A percentile compares a stretch with the other conserved stretches of the same genome.
Evolutionary conservation across 2,329 filamentous ascomycete species (phyloP).

Genomic region (Epichloe baconii): DNA sequence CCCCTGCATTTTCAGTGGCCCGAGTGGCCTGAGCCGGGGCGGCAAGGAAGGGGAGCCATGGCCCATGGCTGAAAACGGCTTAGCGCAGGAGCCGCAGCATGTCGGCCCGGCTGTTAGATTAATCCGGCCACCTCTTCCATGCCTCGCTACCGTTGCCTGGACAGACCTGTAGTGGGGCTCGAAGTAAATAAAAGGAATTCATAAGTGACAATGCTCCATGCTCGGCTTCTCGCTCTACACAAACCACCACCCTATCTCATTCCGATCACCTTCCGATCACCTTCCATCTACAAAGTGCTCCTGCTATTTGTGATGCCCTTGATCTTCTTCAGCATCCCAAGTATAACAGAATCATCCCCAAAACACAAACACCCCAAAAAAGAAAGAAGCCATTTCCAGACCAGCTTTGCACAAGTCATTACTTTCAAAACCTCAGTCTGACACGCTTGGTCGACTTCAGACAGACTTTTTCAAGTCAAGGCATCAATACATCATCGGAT

Average conservation of each 20-base stretch:
- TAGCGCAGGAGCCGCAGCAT: neutral
- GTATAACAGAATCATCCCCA: slow-evolving; percentile 9
- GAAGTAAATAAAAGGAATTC: slow-evolving; percentile 34
- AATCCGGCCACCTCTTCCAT: slow-evolving; percentile 1
- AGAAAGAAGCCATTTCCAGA: slow-evolving; percentile 13
- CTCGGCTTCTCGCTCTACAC: slow-evolving; percentile 14
- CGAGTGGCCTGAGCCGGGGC: neutral
- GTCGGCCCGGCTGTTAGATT: slow-evolving; percentile 6
- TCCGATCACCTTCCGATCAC: slow-evolving; percentile 8
- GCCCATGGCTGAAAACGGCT: neutral
- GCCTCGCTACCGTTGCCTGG: slow-evolving; percentile 20
- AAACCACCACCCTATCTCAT: slow-evolving; percentile 9
- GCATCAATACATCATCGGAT: slow-evolving; percentile 33
- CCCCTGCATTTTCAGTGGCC: neutral
- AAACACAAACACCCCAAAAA: neutral
- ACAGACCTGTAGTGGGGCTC: slow-evolving; percentile 20
- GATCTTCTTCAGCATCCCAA: slow-evolving; percentile 11
- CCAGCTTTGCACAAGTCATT: slow-evolving; percentile 23
- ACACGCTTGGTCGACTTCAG: slow-evolving; percentile 27
- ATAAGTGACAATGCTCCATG: slow-evolving; percentile 10
- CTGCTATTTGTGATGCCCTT: slow-evolving; percentile 2
- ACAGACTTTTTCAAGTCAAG: slow-evolving; percentile 27
- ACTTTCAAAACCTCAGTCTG: slow-evolving; percentile 24
- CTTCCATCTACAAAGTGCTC: slow-evolving; percentile 2
- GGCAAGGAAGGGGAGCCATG: too few species aligned